phyloP scores from a whole-genome alignment of 345 rosid species.

The Mallotus nudiflorus region DNA sequence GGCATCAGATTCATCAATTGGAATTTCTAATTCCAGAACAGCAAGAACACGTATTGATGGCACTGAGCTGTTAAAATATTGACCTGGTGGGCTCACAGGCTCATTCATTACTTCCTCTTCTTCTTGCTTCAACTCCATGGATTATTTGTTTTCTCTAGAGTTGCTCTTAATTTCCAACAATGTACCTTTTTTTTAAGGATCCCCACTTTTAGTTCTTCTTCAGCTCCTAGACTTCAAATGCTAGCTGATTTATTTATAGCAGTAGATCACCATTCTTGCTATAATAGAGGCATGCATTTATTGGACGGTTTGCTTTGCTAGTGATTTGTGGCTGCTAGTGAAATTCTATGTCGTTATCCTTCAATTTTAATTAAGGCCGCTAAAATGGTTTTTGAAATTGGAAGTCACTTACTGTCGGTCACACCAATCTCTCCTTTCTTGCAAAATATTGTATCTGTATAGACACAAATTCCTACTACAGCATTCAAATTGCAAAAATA shows the following conservation, averaged over 20 bases:
- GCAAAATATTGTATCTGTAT: no score
- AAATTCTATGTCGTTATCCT: conserved; percentile 1
- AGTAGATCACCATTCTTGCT: not conserved
- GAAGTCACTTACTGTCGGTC: no score
- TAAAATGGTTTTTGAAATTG: no score
- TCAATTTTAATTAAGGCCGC: no score
- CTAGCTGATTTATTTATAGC: not conserved
- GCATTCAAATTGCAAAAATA: no score
- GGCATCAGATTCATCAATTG: conserved; percentile 32
- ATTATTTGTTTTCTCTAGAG: not conserved
- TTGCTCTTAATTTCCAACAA: not conserved
- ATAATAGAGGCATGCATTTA: not conserved
- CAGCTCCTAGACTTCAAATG: not conserved
- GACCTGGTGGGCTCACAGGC: conserved; percentile 46
- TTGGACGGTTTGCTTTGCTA: not conserved
- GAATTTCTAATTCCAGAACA: conserved; percentile 38
- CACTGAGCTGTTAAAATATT: conserved; percentile 38
- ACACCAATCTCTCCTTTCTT: no score
- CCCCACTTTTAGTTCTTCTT: not conserved
- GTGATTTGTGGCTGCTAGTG: not conserved
- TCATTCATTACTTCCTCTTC: conserved; percentile 20
- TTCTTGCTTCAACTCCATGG: conserved; percentile 3
- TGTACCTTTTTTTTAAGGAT: not conserved
- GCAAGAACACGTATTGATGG: conserved; percentile 31
- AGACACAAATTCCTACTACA: no score